These are phyloP conservation scores for Skeletonema marinoi DNA, from an alignment of 108 stramenopile species.

Conservation along the genomic window DNA sequence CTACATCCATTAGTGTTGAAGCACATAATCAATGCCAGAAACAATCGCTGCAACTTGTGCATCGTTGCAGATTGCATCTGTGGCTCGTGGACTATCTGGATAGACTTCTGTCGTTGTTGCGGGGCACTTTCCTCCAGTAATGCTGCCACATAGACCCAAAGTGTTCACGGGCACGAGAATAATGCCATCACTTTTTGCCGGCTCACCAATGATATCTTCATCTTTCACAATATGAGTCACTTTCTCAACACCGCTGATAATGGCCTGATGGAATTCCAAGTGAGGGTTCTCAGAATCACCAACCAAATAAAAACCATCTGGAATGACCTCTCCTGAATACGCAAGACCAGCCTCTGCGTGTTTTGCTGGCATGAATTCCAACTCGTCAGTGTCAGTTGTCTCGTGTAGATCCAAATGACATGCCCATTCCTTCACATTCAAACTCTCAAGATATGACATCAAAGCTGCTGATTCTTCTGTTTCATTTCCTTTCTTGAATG, in stretches of 20 bases:
- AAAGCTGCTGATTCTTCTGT: conserved; percentile 29
- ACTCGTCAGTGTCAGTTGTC: conserved; percentile 51
- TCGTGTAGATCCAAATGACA: conserved; percentile 50
- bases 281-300: conserved; percentile 34
- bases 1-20: conserved; percentile 9
- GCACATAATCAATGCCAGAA: conserved; percentile 57
- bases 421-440: conserved; percentile 26
- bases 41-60: conserved; percentile 66
- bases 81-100: conserved; percentile 56
- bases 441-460: conserved; percentile 19
- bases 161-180: conserved; percentile 48
- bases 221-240: conserved; percentile 72
- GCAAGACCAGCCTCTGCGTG: conserved; percentile 39
- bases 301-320: conserved; percentile 78
- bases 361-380: conserved; percentile 46
- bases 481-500: conserved; percentile 31
- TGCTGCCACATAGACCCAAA: conserved; percentile 57
- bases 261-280: conserved; percentile 42
- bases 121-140: conserved; percentile 41
- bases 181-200: conserved; percentile 48
- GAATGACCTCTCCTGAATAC: conserved; percentile 48
- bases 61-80: conserved; percentile 58
- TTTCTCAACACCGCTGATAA: conserved; percentile 49
- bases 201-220: conserved; percentile 53
- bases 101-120: conserved; percentile 74